Evolutionary conservation across 2,329 filamentous ascomycete genomes (phyloP), one percentile per base, ranked within the genome.

Genomic region (Albifimbria verrucaria): DNA sequence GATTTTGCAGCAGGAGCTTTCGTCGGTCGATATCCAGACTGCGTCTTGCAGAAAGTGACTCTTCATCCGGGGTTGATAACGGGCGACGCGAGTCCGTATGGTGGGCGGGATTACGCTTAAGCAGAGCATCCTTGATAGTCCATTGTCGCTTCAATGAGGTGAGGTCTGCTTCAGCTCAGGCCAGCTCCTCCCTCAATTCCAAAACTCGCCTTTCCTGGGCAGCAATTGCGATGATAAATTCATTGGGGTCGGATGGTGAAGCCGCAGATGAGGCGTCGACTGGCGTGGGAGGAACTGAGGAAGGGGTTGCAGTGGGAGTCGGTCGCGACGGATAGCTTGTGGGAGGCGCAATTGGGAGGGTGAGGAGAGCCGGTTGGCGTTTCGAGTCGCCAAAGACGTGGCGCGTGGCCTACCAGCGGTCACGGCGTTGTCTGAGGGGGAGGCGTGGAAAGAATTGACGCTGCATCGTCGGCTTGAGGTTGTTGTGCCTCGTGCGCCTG

Each of bases 151-250:
- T 97, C 56, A 99, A 77, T 42, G 77, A 81, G 46, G 77, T 76
- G 41, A 99, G 77, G 46, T 96, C 89, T 12, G 77, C 73, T 68
- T 99, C 93, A 6, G 94, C 93, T 55, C 86, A 87, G 22, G 78
- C 75, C n/a, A 99, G 77, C 70, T 97, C 93, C 69, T 99, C 94
- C 55, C 87, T 88, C 50, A 99, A 77, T 72, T 97, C 94, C 53
- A 99, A 75, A 2, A 99, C 93, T 59, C 85, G 86, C 53, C 94
- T 82, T 74, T 99, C 94, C 72, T 97, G 92, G 15, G 90, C 87
- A 44, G 94, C 94, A 63, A 99, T 88, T 53, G 92, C 89, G 56
- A 91, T 92, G 59, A 99, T 86, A 63, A 97, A 89, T 49, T 86
- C 79, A 63, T 80, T 81, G 49, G 83, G 76, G 56, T 87, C 83